A percentile compares a stretch with the other conserved stretches of the same genome.
Conservation (phyloP, 2,329 filamentous ascomycete genomes). For the Epichloe baconii region DNA sequence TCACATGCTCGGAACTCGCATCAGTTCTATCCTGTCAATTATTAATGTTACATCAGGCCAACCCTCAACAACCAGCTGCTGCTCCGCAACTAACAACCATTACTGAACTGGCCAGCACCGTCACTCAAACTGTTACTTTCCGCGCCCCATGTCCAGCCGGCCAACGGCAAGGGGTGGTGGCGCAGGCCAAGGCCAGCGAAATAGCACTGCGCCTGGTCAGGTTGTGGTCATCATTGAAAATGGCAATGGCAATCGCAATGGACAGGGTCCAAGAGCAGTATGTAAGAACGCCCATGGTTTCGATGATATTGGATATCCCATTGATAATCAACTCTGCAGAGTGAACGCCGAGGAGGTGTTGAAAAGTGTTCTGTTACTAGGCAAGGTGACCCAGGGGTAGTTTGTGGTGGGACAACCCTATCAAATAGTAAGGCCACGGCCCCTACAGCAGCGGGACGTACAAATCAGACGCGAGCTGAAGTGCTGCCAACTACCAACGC, state of each 20-base stretch:
- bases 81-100: conserved; percentile 4
- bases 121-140: too few species aligned
- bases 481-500: conserved; percentile 6
- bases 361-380: background rate
- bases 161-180: too few species aligned
- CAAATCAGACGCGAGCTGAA: background rate
- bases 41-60: too few species aligned
- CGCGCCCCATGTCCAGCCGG: too few species aligned
- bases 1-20: too few species aligned
- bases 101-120: background rate
- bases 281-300: background rate
- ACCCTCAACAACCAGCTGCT: too few species aligned
- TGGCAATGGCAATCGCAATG: background rate
- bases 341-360: background rate
- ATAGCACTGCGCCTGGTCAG: background rate
- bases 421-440: background rate
- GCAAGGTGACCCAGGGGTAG: background rate
- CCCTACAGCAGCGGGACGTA: background rate
- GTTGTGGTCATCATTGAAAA: background rate
- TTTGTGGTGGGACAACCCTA: background rate
- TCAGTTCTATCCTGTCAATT: too few species aligned
- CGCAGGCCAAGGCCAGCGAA: background rate
- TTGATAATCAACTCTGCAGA: background rate
- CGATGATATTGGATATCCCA: background rate
- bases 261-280: background rate